These are phyloP conservation scores for Leptographium galeiforme DNA, from an alignment of 2,329 filamentous ascomycete species.

Conservation along the genomic window DNA sequence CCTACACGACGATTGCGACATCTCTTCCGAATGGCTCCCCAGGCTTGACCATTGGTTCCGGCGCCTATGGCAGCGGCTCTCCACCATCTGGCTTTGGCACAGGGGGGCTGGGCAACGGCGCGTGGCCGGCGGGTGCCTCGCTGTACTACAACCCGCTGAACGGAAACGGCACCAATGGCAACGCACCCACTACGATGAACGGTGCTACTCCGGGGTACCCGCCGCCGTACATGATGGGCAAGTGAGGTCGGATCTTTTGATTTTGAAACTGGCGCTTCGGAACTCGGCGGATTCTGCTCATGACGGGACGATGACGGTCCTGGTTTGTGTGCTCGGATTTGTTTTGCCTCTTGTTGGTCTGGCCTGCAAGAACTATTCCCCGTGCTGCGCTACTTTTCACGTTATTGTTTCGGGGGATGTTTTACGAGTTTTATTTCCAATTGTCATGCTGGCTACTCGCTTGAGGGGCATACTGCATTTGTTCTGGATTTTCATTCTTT, in stretches of 20 bases:
- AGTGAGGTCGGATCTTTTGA: background rate
- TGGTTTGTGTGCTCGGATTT: background rate
- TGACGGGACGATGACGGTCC: no score
- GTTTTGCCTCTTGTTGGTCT: background rate
- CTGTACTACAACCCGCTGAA: conserved; percentile 1
- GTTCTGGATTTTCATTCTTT: background rate
- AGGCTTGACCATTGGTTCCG: background rate
- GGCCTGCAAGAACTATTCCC: conserved; percentile 4
- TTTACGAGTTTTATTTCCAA: background rate
- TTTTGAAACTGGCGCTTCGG: background rate
- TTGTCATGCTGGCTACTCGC: background rate
- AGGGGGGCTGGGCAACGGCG: conserved; percentile 5
- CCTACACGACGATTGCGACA: background rate
- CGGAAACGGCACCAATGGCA: background rate
- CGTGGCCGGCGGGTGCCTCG: conserved; percentile 10
- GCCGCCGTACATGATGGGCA: conserved; percentile 17
- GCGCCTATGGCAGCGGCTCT: conserved; percentile 6
- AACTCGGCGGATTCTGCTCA: background rate
- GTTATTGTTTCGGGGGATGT: background rate
- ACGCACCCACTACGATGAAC: background rate
- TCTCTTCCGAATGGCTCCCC: background rate
- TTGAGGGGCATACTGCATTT: background rate
- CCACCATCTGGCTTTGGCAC: conserved; percentile 1
- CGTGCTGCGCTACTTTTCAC: conserved; percentile 1
- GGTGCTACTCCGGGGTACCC: conserved; percentile 11